phyloP scores from a whole-genome alignment of 2,329 filamentous ascomycete species.

The Fonsecaea multimorphosa region DNA sequence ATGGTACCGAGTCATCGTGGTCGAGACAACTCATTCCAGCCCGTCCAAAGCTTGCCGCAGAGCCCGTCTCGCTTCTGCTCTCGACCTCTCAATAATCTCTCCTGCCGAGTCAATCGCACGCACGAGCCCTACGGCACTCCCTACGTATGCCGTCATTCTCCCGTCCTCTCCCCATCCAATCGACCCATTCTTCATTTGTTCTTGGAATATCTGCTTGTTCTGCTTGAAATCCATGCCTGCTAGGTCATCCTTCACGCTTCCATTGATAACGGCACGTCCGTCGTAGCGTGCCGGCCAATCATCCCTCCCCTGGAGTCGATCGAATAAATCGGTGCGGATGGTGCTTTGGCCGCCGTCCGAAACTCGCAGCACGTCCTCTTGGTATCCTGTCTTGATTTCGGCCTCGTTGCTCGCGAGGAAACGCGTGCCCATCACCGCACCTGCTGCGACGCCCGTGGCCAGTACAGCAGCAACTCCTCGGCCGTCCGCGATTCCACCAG shows the following conservation, averaged over 20 bases:
- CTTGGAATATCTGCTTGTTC: conserved; percentile 16
- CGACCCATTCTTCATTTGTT: conserved; percentile 12
- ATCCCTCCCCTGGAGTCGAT: conserved; percentile 60
- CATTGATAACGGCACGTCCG: conserved; percentile 63
- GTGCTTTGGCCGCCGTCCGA: conserved; percentile 59
- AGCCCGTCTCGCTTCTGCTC: conserved; percentile 5
- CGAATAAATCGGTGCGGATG: conserved; percentile 58
- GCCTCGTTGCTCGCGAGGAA: conserved; percentile 62
- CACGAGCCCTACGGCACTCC: conserved; percentile 19
- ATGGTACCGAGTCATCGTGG: no score
- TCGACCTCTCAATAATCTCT: conserved; percentile 7
- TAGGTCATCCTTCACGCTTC: conserved; percentile 47
- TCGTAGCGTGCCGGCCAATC: conserved; percentile 65
- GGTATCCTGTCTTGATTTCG: conserved; percentile 55
- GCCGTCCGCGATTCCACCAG: conserved; percentile 60
- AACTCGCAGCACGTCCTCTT: conserved; percentile 54
- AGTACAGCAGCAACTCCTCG: conserved; percentile 58
- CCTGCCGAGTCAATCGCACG: conserved; percentile 4
- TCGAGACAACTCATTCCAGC: conserved; percentile 2
- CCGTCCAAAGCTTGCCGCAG: conserved; percentile 4
- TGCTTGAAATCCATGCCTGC: conserved; percentile 11
- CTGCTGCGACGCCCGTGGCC: conserved; percentile 56
- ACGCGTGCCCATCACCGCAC: conserved; percentile 67
- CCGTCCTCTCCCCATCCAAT: conserved; percentile 19
- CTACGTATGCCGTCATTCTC: conserved; percentile 22